phyloP scores from a whole-genome alignment of 2,329 filamentous ascomycete genomes.

The Aureobasidium zeae region DNA sequence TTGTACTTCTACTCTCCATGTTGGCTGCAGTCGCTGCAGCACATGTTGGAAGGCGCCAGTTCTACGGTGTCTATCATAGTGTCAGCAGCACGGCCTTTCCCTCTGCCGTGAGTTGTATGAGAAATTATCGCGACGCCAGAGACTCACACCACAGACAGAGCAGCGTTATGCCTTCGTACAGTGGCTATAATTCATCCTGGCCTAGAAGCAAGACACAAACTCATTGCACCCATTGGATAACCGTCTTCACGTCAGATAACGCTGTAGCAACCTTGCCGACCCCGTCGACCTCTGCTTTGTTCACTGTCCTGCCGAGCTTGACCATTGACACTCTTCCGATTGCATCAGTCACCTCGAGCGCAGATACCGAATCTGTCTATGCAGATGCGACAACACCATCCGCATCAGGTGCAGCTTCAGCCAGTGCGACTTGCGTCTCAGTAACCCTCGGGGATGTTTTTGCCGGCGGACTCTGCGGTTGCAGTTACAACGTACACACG shows the following conservation, averaged over 20 bases:
- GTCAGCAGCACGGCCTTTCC: not conserved
- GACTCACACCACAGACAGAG: not conserved
- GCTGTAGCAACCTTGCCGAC: not conserved
- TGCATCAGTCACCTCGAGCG: not conserved
- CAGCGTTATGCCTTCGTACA: not conserved
- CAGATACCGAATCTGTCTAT: not conserved
- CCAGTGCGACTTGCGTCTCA: not conserved
- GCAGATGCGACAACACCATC: not conserved
- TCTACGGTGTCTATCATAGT: conserved; percentile 3
- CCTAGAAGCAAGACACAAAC: no score
- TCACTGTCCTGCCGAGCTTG: not conserved
- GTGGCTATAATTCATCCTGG: no score
- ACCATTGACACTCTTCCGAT: not conserved
- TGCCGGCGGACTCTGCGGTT: not conserved
- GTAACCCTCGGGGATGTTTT: not conserved
- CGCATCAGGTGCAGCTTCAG: not conserved
- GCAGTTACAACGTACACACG: conserved; percentile 1
- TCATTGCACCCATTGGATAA: not conserved
- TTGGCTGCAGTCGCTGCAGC: not conserved
- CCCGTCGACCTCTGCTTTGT: not conserved
- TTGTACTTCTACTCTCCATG: not conserved
- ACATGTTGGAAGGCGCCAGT: not conserved
- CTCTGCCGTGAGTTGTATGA: not conserved
- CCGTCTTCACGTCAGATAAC: not conserved
- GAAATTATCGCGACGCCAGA: not conserved